phyloP scores from a whole-genome alignment of 306 rosid species.

The Inga leiocalycina region DNA sequence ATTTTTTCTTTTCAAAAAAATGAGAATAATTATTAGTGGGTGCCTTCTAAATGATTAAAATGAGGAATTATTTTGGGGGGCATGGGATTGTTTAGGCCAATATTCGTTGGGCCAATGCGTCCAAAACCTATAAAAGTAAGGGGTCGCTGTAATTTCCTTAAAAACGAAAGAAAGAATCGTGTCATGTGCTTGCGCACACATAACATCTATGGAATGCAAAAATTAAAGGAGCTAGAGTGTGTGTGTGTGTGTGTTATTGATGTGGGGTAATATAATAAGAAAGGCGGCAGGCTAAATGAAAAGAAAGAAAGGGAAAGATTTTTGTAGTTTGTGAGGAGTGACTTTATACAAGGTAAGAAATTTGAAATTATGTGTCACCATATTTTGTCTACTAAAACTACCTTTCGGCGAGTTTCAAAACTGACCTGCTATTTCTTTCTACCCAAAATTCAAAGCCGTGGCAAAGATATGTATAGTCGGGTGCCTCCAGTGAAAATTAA shows the following conservation, averaged over 20 bases:
- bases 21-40: neutral
- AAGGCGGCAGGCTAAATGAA: neutral
- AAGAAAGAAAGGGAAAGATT: neutral
- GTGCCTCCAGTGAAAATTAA: neutral
- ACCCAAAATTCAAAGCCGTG: neutral
- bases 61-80: constrained; percentile 29
- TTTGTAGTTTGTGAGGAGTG: constrained; percentile 28
- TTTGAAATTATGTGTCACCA: neutral
- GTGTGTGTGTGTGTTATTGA: neutral
- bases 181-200: constrained; percentile 19
- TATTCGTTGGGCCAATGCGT: constrained; percentile 26
- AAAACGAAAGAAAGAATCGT: constrained; percentile 27
- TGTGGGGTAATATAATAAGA: neutral
- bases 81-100: constrained; percentile 16
- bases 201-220: constrained; percentile 23
- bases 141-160: constrained; percentile 26
- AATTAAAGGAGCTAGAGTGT: neutral
- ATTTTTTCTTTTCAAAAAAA: neutral
- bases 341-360: constrained; percentile 2
- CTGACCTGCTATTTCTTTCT: constrained; percentile 19
- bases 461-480: neutral
- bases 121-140: neutral
- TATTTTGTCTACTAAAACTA: constrained; percentile 5
- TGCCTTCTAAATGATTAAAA: constrained; percentile 32
- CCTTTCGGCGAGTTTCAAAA: constrained; percentile 39